A percentile compares a stretch with the other conserved stretches of the same genome.
phyloP scores from a whole-genome alignment of 345 rosid species.

The Syzygium oleosum region DNA sequence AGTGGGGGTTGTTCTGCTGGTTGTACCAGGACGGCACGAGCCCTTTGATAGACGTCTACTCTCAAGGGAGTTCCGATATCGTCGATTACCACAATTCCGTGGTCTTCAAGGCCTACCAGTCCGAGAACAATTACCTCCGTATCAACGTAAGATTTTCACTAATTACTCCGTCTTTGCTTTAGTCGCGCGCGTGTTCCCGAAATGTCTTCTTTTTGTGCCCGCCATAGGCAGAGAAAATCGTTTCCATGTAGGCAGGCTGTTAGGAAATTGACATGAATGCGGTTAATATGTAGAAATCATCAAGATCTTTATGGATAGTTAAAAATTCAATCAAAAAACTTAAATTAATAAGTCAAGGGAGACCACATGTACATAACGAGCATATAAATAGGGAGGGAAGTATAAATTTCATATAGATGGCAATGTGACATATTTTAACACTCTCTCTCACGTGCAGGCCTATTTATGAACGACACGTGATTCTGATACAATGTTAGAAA shows the following conservation, averaged over 20 bases:
- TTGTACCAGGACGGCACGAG: conserved; percentile 30
- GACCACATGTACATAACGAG: too few species aligned
- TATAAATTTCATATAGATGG: background rate
- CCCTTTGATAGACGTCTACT: conserved; percentile 46
- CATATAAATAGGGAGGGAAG: background rate
- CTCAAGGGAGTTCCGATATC: conserved; percentile 42
- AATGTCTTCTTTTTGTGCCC: background rate
- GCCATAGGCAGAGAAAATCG: background rate
- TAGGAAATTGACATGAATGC: background rate
- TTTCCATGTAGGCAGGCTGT: background rate
- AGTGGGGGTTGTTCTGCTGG: conserved; percentile 70
- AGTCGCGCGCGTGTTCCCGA: background rate
- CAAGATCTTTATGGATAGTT: background rate
- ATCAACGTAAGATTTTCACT: conserved; percentile 34
- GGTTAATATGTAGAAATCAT: background rate
- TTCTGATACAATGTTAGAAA: background rate
- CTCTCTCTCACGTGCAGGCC: background rate
- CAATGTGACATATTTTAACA: background rate
- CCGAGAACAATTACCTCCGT: conserved; percentile 54
- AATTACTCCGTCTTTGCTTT: background rate
- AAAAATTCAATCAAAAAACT: background rate
- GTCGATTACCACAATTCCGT: conserved; percentile 49
- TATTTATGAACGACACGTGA: background rate
- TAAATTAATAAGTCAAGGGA: background rate
- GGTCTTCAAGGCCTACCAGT: conserved; percentile 45